phyloP scores from a whole-genome alignment of 2,329 filamentous ascomycete species.

The Aspergillus amoenus region DNA sequence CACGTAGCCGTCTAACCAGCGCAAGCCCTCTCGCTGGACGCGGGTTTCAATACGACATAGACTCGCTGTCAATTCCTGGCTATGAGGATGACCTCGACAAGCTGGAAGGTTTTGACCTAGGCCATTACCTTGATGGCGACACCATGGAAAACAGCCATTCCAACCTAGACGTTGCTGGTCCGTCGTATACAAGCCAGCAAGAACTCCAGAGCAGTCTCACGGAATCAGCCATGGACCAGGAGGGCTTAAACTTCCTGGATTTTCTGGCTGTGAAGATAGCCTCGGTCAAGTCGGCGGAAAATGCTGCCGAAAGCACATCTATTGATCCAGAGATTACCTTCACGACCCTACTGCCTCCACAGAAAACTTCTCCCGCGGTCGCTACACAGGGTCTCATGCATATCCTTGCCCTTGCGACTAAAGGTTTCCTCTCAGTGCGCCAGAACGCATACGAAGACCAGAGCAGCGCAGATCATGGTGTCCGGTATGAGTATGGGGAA shows the following conservation, averaged over 20 bases:
- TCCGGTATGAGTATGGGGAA: slow-evolving; percentile 28
- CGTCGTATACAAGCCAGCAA: slow-evolving; percentile 21
- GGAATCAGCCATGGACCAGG: slow-evolving; percentile 54
- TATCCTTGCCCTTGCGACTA: slow-evolving; percentile 68
- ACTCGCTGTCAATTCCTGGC: slow-evolving; percentile 23
- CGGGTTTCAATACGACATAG: slow-evolving; percentile 34
- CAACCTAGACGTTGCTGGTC: slow-evolving; percentile 28
- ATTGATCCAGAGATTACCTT: slow-evolving; percentile 56
- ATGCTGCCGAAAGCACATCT: not conserved
- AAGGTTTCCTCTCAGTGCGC: slow-evolving; percentile 60
- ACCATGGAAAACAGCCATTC: slow-evolving; percentile 24
- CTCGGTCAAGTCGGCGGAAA: slow-evolving; percentile 16
- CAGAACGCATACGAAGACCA: slow-evolving; percentile 53
- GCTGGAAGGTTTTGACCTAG: slow-evolving; percentile 30
- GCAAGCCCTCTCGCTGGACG: slow-evolving; percentile 62
- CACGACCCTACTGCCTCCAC: slow-evolving; percentile 64
- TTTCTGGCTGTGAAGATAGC: slow-evolving; percentile 55
- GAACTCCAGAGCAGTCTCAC: slow-evolving; percentile 44
- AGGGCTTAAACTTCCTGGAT: slow-evolving; percentile 62
- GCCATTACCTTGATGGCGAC: slow-evolving; percentile 34
- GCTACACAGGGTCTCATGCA: slow-evolving; percentile 77
- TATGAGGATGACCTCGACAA: slow-evolving; percentile 24
- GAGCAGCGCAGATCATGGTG: slow-evolving; percentile 20
- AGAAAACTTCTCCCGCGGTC: slow-evolving; percentile 55
- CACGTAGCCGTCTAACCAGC: slow-evolving; percentile 55